phyloP scores from a whole-genome alignment of 1,139 yeast species.

The Sugiyamaella castrensis region DNA sequence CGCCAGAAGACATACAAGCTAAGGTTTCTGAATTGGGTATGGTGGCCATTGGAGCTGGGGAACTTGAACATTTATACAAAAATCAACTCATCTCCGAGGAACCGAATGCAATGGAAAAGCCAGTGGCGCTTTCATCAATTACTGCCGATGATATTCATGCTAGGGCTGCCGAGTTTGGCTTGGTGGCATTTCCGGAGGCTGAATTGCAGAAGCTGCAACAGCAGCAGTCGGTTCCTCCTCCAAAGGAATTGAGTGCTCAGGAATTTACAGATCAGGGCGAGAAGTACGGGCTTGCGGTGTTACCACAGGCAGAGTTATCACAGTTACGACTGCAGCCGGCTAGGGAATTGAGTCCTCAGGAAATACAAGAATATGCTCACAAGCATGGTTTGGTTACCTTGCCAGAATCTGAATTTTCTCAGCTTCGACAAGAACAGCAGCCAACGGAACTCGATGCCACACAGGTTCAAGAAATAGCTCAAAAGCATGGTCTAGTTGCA shows the following conservation, averaged over 20 bases:
- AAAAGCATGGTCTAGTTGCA: constrained; percentile 29
- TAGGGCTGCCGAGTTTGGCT: constrained; percentile 27
- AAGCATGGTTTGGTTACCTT: constrained; percentile 16
- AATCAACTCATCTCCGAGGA: not conserved
- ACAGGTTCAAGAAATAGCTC: constrained; percentile 28
- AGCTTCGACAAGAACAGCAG: constrained; percentile 20
- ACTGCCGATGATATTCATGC: constrained; percentile 24
- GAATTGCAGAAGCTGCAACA: constrained; percentile 4
- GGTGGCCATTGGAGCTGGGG: constrained; percentile 28
- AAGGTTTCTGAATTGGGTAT: constrained; percentile 31
- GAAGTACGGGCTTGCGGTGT: constrained; percentile 21
- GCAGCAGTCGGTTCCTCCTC: too few relatives aligned
- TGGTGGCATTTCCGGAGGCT: constrained; percentile 26
- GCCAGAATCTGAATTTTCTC: constrained; percentile 9
- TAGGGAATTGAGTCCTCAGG: constrained; percentile 18
- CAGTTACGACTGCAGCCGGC: not conserved
- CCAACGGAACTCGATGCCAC: constrained; percentile 23
- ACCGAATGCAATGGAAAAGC: constrained; percentile 12
- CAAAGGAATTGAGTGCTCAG: constrained; percentile 4
- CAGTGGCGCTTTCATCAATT: constrained; percentile 9
- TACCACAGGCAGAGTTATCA: constrained; percentile 21
- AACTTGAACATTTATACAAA: constrained; percentile 12
- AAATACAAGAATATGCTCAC: constrained; percentile 19
- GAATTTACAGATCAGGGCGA: constrained; percentile 20
- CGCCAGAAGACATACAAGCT: constrained; percentile 24